Base-by-base conservation (phyloP, 345 rosid species). In the Gossypium raimondii region DNA sequence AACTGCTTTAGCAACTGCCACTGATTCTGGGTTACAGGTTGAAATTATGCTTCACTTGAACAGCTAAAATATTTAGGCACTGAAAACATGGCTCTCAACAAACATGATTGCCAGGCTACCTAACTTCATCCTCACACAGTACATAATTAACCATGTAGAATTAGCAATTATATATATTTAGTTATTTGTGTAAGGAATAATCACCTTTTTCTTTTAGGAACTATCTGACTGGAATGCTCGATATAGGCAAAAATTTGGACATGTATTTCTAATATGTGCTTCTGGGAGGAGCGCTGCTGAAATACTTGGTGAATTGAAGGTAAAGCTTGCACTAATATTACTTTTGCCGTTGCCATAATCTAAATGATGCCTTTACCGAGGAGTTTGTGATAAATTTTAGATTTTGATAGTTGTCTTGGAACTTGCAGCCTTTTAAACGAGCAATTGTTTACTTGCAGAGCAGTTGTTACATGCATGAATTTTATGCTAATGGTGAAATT, bases 241-340 rank as follows among this genome's bases (percentile, higher is more conserved):
- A 16, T 94, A 92, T 68, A 84, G 75, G 72, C 56, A 87, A 70
- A 22, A 84, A 73, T 91, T 94, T 75, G 97, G 98, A 0, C 88
- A 91, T 75, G 73, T 94, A 55, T 94, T 92, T 81, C 77, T 92
- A 73, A 87, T 92, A 76, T 89, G 82, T 77, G 98, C 98, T 17
- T 81, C 93, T 16, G 98, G 97, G 5, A 86, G 93, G 83, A 85
- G 84, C 58, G 83, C 91, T 73, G 25, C 84, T 53, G 94, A 94
- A 84, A 89, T 94, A 79, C 93, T 92, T 64, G 63, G 67, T 17
- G 94, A 88, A 72, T 82, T 94, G 85, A 92, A 89, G 97, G 98
- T 92, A 47, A 67, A 72, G 25, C 43, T 50, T 73, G 25, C 57
- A 59, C 41, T 27, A 2, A 24, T 20, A 60, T 66, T 72, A 29